Percentiles rank a stretch among this genome's conserved stretches.
phyloP scores from a whole-genome alignment of 23 red algal genomes.

The Porphyridium purpureum region DNA sequence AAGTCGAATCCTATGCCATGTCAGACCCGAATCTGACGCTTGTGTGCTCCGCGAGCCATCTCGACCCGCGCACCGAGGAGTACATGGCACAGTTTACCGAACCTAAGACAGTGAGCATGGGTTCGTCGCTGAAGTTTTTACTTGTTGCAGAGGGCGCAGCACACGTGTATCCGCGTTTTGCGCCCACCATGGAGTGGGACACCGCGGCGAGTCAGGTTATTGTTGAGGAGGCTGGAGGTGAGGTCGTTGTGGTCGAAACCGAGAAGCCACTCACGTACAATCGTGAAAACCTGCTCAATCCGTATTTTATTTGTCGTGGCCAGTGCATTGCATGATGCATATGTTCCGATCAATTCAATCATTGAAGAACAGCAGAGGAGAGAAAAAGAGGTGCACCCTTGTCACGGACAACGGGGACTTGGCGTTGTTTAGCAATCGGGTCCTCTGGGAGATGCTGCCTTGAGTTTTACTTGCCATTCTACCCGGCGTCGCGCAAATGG shows the following conservation, averaged over 20 bases:
- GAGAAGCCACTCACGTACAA: constrained; percentile 61
- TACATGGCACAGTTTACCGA: constrained; percentile 25
- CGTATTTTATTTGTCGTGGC: constrained; percentile 53
- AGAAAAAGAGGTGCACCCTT: no score
- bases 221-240: constrained; percentile 51
- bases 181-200: constrained; percentile 80
- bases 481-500: no score
- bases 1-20: constrained; percentile 18
- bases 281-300: constrained; percentile 45
- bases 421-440: no score
- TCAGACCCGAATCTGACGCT: constrained; percentile 30
- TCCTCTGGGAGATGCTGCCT: no score
- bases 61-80: constrained; percentile 41
- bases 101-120: constrained; percentile 47
- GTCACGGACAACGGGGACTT: no score
- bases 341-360: no score
- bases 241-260: constrained; percentile 29
- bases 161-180: constrained; percentile 60
- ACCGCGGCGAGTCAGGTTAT: constrained; percentile 64
- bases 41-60: constrained; percentile 28
- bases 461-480: no score
- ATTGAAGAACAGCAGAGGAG: no score
- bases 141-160: constrained; percentile 41
- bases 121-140: constrained; percentile 60
- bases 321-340: no score